Conservation (phyloP, 2,329 filamentous ascomycete genomes). For the Aspergillus sergii region DNA sequence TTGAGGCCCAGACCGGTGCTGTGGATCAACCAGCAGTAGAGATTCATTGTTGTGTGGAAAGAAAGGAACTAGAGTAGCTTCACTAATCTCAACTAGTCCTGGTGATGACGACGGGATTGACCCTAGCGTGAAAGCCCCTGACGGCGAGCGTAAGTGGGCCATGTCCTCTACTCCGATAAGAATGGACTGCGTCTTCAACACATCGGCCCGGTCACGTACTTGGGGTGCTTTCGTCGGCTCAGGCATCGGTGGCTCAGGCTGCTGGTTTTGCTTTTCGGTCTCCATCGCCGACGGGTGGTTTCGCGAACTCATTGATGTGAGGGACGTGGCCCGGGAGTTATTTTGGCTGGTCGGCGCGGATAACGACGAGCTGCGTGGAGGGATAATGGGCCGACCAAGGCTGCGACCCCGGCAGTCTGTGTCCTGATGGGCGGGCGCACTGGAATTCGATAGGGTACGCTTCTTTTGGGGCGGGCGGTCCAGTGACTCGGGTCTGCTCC, state of each 20-base stretch:
- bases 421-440: slow-evolving; percentile 27
- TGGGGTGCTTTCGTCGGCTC: slow-evolving; percentile 26
- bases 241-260: slow-evolving; percentile 22
- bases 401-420: slow-evolving; percentile 32
- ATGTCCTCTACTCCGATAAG: slow-evolving; percentile 41
- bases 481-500: slow-evolving; percentile 34
- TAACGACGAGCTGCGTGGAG: slow-evolving; percentile 47
- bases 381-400: slow-evolving; percentile 37
- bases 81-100: slow-evolving; percentile 58
- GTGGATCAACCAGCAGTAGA: slow-evolving; percentile 64
- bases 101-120: slow-evolving; percentile 54
- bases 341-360: slow-evolving; percentile 51
- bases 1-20: slow-evolving; percentile 32
- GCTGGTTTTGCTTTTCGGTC: slow-evolving; percentile 24
- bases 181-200: slow-evolving; percentile 39
- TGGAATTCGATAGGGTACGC: slow-evolving; percentile 46
- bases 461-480: slow-evolving; percentile 37
- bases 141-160: slow-evolving; percentile 49
- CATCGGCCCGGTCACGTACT: slow-evolving; percentile 16
- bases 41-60: slow-evolving; percentile 67
- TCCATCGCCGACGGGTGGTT: slow-evolving; percentile 37
- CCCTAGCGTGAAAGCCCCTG: slow-evolving; percentile 50
- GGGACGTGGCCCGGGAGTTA: slow-evolving; percentile 47
- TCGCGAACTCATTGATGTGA: slow-evolving; percentile 47
- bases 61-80: slow-evolving; percentile 63